phyloP scores from a whole-genome alignment of 2,329 filamentous ascomycete genomes.

The Penicillium verrucosum region DNA sequence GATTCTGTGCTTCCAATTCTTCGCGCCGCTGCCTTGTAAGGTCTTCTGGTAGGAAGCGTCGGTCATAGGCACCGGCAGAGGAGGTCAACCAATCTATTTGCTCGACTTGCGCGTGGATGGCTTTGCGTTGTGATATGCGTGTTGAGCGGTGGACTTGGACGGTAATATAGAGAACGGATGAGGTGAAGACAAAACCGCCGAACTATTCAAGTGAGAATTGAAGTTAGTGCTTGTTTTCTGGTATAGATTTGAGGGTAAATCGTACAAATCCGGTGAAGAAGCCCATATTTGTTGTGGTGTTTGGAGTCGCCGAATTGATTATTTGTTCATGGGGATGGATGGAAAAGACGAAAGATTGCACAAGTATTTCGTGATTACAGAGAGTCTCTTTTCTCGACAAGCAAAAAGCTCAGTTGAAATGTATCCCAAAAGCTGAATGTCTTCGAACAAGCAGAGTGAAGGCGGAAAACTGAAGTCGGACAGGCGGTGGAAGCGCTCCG shows the following conservation, averaged over 20 bases:
- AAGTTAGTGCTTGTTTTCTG: conserved; percentile 6
- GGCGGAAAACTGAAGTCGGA: conserved; percentile 19
- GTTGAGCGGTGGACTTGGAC: conserved; percentile 67
- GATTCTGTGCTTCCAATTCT: conserved; percentile 4
- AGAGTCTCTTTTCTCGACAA: not conserved
- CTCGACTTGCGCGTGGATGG: conserved; percentile 45
- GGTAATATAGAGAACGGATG: conserved; percentile 69
- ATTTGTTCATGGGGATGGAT: not conserved
- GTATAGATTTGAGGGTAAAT: conserved; percentile 12
- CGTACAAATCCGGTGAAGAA: conserved; percentile 73
- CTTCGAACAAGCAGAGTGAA: not conserved
- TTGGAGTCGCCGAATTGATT: not conserved
- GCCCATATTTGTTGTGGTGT: conserved; percentile 53
- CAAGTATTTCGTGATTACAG: not conserved
- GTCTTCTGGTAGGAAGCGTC: conserved; percentile 23
- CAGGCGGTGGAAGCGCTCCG: conserved; percentile 31
- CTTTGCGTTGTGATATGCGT: conserved; percentile 49
- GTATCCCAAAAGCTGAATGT: not conserved
- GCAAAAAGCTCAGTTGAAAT: not conserved
- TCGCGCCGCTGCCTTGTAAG: conserved; percentile 6
- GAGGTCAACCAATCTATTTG: conserved; percentile 41
- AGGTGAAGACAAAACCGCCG: conserved; percentile 71
- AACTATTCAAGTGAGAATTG: conserved; percentile 49
- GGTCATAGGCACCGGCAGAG: conserved; percentile 36
- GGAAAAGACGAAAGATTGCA: too few species aligned